Evolutionary conservation across 108 stramenopile genomes (phyloP).

Genomic region (Nitzschia sp.): DNA sequence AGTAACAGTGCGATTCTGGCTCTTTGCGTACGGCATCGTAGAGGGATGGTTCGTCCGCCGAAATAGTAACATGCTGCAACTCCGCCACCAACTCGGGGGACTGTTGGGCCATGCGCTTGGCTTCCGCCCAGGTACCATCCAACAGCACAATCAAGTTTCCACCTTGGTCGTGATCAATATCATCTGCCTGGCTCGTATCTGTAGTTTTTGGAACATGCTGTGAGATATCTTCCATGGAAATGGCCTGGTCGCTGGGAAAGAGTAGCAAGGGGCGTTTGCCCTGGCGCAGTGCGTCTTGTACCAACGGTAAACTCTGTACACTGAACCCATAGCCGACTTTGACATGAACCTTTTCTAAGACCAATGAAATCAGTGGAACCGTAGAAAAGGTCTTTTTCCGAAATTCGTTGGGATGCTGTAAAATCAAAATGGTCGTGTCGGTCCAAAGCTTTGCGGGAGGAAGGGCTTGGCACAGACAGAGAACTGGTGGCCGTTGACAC

Average conservation of each 20-base stretch:
- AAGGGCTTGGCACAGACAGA: conserved; percentile 39
- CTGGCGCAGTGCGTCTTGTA: not conserved
- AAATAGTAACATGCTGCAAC: conserved; percentile 49
- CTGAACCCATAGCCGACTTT: conserved; percentile 47
- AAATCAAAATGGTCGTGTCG: conserved; percentile 42
- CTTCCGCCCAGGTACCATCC: conserved; percentile 71
- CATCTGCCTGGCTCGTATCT: not conserved
- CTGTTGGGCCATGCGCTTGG: conserved; percentile 52
- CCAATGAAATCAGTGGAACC: conserved; percentile 48
- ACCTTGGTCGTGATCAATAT: not conserved
- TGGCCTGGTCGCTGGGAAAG: conserved; percentile 54
- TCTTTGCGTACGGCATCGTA: conserved; percentile 57
- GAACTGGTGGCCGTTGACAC: conserved; percentile 32
- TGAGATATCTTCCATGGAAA: conserved; percentile 39
- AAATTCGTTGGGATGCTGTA: conserved; percentile 65
- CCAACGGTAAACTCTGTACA: not conserved
- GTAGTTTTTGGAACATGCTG: not conserved
- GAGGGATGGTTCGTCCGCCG: conserved; percentile 28
- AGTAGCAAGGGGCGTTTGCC: conserved; percentile 42
- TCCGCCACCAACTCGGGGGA: conserved; percentile 44
- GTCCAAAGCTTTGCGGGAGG: conserved; percentile 29
- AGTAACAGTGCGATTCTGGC: conserved; percentile 56
- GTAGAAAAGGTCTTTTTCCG: conserved; percentile 54
- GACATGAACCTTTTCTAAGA: conserved; percentile 45
- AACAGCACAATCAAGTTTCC: conserved; percentile 24